Percentiles rank a stretch among this genome's conserved stretches.
phyloP scores from a whole-genome alignment of 2,329 filamentous ascomycete species.

The Pseudopyricularia javanii region DNA sequence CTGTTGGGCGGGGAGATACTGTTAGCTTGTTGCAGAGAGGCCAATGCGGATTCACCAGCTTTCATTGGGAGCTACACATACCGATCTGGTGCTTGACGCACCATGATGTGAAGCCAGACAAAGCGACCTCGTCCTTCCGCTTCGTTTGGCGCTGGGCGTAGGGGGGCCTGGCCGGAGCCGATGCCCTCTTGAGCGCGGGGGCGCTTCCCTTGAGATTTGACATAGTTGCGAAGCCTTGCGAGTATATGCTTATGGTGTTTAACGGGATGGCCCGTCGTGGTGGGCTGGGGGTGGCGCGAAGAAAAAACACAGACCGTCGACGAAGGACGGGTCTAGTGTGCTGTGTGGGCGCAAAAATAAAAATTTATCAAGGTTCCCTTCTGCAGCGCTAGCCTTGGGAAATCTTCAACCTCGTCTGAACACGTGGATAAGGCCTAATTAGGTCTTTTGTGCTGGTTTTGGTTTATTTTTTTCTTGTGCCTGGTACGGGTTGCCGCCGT shows the following conservation, averaged over 20 bases:
- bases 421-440: background rate
- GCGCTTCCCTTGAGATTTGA: background rate
- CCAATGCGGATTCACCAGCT: background rate
- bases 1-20: slow-evolving; percentile 25
- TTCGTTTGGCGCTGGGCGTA: slow-evolving; percentile 31
- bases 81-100: slow-evolving; percentile 71
- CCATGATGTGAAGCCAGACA: slow-evolving; percentile 52
- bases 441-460: too few species aligned
- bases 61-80: slow-evolving; percentile 27
- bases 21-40: background rate
- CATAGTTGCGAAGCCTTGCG: background rate
- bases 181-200: background rate
- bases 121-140: slow-evolving; percentile 48
- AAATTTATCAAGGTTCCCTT: background rate
- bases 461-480: too few species aligned
- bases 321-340: background rate
- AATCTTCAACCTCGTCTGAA: background rate
- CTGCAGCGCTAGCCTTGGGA: background rate
- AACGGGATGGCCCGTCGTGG: background rate
- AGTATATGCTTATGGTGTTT: background rate
- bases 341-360: background rate
- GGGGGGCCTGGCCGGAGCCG: background rate
- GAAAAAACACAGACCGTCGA: background rate
- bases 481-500: background rate
- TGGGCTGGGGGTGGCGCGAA: background rate